These are phyloP conservation scores for Malassezia sympodialis DNA, from an alignment of 1,284 basidiomycete genomes.

Conservation along the genomic window DNA sequence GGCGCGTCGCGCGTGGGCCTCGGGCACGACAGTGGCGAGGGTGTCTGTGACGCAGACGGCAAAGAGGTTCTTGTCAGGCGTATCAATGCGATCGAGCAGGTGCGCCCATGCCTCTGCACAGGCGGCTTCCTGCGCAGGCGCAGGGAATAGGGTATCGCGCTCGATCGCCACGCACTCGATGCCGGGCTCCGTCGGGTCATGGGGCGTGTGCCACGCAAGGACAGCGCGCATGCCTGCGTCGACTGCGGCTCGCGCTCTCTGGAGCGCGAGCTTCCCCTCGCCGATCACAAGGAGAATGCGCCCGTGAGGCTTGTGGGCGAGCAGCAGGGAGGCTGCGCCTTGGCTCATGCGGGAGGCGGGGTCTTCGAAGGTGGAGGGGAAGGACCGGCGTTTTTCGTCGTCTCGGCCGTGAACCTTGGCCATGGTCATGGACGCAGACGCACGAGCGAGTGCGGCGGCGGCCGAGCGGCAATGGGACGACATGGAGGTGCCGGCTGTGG, in stretches of 20 bases:
- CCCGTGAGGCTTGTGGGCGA: slow-evolving; percentile 11
- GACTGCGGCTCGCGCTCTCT: background rate
- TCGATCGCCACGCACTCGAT: background rate
- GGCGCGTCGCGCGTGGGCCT: slow-evolving; percentile 10
- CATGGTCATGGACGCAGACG: slow-evolving; percentile 6
- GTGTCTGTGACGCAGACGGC: slow-evolving; percentile 46
- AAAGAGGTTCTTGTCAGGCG: slow-evolving; percentile 21
- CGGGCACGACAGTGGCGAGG: slow-evolving; percentile 23
- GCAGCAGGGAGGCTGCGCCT: slow-evolving; percentile 8
- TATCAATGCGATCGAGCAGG: slow-evolving; percentile 9
- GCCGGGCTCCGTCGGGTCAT: background rate
- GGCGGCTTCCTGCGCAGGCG: background rate
- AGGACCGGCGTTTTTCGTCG: background rate
- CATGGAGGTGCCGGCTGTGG: slow-evolving; percentile 6
- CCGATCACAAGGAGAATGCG: slow-evolving; percentile 11
- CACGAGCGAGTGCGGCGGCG: slow-evolving; percentile 8
- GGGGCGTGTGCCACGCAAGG: slow-evolving; percentile 6
- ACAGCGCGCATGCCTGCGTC: slow-evolving; percentile 4
- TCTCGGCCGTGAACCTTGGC: background rate
- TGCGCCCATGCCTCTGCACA: background rate
- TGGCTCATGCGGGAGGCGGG: background rate
- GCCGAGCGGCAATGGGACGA: slow-evolving; percentile 17
- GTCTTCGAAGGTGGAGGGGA: background rate
- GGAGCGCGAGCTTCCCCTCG: slow-evolving; percentile 1
- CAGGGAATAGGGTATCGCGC: slow-evolving; percentile 7